Conservation (phyloP, 2,329 filamentous ascomycete genomes). For the Ophiosphaerella korrae region DNA sequence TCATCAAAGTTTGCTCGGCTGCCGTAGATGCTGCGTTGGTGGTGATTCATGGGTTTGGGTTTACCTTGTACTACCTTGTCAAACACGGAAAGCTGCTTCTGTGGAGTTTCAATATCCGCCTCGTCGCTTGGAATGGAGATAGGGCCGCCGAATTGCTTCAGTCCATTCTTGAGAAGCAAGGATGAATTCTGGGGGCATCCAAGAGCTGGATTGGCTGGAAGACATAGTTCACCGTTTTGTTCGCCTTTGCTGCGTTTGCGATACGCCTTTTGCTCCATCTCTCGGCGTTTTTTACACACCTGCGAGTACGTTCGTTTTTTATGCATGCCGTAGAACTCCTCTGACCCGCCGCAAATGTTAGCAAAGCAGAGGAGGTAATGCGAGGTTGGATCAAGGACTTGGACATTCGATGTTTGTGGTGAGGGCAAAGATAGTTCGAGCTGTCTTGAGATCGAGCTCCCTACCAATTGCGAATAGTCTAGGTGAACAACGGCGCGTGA, state of each 20-base stretch:
- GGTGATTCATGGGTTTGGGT: conserved; percentile 6
- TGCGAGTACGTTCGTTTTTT: conserved; percentile 7
- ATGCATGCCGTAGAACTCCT: not conserved
- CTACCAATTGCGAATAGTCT: no score
- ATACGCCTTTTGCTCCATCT: not conserved
- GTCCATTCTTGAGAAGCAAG: conserved; percentile 13
- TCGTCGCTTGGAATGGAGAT: conserved; percentile 19
- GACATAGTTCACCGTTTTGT: not conserved
- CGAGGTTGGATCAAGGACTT: not conserved
- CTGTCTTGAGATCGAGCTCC: no score
- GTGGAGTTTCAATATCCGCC: conserved; percentile 10
- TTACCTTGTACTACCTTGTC: conserved; percentile 19
- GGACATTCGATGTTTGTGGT: no score
- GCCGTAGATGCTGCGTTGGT: conserved; percentile 12
- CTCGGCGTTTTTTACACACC: not conserved
- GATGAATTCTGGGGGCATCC: conserved; percentile 4
- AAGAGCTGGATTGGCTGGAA: conserved; percentile 3
- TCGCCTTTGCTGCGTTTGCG: not conserved
- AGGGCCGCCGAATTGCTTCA: conserved; percentile 19
- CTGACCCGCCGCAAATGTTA: not conserved
- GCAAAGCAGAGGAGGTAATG: not conserved
- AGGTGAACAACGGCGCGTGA: no score
- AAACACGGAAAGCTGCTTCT: conserved; percentile 11
- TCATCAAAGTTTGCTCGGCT: conserved; percentile 18
- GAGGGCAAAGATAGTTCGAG: no score